Conservation (phyloP, 352 stramenopile genomes). For the Pythium aquatile region DNA sequence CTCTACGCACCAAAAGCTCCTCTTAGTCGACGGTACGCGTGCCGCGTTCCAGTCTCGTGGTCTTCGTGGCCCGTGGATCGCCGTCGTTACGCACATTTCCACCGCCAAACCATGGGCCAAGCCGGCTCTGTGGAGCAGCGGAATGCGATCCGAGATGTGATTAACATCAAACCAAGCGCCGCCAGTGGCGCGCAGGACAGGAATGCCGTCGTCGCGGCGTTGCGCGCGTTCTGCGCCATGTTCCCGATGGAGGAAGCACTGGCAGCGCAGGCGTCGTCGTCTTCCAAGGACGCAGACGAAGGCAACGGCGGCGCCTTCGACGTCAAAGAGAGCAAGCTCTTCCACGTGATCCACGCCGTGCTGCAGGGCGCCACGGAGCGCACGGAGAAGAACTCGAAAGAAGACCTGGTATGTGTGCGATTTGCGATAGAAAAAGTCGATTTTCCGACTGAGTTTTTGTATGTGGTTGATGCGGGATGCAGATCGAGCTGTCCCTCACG, state of each 20-base stretch:
- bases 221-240: slow-evolving; percentile 73
- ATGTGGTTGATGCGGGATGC: background rate
- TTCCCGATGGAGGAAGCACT: slow-evolving; percentile 71
- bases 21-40: background rate
- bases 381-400: slow-evolving; percentile 45
- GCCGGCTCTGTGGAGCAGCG: slow-evolving; percentile 78
- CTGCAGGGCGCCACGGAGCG: slow-evolving; percentile 65
- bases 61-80: background rate
- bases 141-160: slow-evolving; percentile 72
- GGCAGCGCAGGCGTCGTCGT: background rate
- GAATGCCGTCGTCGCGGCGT: slow-evolving; percentile 42
- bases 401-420: slow-evolving; percentile 42
- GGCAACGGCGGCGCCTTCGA: slow-evolving; percentile 37
- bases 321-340: slow-evolving; percentile 77
- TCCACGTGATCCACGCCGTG: slow-evolving; percentile 67
- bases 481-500: slow-evolving; percentile 66
- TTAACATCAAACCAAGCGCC: slow-evolving; percentile 41
- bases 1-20: background rate
- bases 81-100: background rate
- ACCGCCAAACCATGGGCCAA: slow-evolving; percentile 53
- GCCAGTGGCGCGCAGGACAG: slow-evolving; percentile 40
- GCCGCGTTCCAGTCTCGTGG: slow-evolving; percentile 1
- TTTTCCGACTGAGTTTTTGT: background rate
- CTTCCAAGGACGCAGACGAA: slow-evolving; percentile 25
- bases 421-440: background rate